Evolutionary conservation across 495 filamentous ascomycete species (phyloP).

Genomic region (Acidomyces sp.): DNA sequence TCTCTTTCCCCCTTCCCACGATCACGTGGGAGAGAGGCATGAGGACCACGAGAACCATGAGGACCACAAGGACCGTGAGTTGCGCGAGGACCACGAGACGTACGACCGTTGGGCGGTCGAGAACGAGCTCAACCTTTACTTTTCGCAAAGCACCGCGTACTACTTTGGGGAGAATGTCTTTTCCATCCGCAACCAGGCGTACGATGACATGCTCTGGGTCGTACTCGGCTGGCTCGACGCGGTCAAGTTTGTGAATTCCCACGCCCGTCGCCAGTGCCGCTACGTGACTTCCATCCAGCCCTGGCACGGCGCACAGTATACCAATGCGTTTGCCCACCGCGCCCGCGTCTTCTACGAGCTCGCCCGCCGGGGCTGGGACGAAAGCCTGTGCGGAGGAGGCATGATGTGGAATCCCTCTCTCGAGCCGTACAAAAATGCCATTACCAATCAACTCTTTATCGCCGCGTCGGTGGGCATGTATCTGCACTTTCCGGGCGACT

Average conservation of each 20-base stretch:
- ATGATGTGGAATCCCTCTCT: conserved; percentile 85
- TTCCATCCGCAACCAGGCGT: conserved; percentile 63
- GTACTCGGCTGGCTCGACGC: conserved; percentile 70
- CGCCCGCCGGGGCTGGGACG: conserved; percentile 69
- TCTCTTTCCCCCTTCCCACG: no score
- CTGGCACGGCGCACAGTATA: conserved; percentile 71
- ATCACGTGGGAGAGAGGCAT: no score
- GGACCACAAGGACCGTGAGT: no score
- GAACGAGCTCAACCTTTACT: conserved; percentile 71
- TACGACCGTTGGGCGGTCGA: no score
- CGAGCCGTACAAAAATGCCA: conserved; percentile 86
- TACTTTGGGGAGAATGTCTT: conserved; percentile 83
- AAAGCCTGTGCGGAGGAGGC: conserved; percentile 66
- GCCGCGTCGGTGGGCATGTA: conserved; percentile 80
- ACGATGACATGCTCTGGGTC: conserved; percentile 95
- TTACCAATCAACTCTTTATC: conserved; percentile 86
- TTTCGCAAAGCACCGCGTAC: conserved; percentile 56
- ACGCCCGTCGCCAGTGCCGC: conserved; percentile 1
- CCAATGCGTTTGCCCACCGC: conserved; percentile 67
- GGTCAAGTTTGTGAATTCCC: neutral
- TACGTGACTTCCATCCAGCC: neutral
- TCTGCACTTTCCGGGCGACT: conserved; percentile 71
- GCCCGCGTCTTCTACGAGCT: conserved; percentile 81
- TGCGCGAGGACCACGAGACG: no score
- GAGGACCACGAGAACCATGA: no score